Evolutionary conservation across 2,329 filamentous ascomycete species (phyloP).

Genomic region (Microascus cirrosus): DNA sequence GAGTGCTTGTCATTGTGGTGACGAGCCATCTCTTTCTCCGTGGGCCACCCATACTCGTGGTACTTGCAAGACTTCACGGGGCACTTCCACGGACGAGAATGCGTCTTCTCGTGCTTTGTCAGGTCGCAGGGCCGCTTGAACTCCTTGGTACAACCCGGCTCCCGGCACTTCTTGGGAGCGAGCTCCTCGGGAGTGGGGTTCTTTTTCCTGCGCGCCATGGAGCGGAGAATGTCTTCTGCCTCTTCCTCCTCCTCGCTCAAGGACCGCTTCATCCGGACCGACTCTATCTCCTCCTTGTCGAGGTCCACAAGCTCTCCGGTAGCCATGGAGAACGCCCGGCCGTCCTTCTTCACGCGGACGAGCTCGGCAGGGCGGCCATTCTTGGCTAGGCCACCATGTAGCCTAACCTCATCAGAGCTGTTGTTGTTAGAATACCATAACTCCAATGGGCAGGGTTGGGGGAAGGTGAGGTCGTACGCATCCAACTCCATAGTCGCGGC

Average conservation of each 20-base stretch:
- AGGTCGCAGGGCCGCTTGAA: constrained; percentile 97
- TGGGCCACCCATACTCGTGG: constrained; percentile 82
- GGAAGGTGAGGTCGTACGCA: constrained; percentile 9
- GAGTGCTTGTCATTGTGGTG: constrained; percentile 97
- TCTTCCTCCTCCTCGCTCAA: constrained; percentile 60
- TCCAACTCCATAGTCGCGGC: constrained; percentile 41
- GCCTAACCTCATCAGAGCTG: constrained; percentile 57
- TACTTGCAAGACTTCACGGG: constrained; percentile 76
- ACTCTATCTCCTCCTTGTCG: constrained; percentile 26
- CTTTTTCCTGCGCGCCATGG: constrained; percentile 94
- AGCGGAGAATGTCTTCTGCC: constrained; percentile 74
- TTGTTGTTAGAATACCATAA: constrained; percentile 14
- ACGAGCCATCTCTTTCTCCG: constrained; percentile 92
- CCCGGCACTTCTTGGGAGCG: constrained; percentile 65
- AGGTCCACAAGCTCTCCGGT: constrained; percentile 55
- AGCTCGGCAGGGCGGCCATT: constrained; percentile 78
- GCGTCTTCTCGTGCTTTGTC: constrained; percentile 97
- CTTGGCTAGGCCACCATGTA: constrained; percentile 70
- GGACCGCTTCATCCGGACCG: constrained; percentile 53
- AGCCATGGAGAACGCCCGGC: constrained; percentile 67
- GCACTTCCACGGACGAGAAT: constrained; percentile 95
- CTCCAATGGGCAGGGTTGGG: constrained; percentile 2
- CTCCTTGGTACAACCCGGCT: constrained; percentile 71
- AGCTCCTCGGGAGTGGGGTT: constrained; percentile 78
- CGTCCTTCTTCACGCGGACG: constrained; percentile 70